Conservation (phyloP, 768 basidiomycete species). For the Lyophyllum semitale region DNA sequence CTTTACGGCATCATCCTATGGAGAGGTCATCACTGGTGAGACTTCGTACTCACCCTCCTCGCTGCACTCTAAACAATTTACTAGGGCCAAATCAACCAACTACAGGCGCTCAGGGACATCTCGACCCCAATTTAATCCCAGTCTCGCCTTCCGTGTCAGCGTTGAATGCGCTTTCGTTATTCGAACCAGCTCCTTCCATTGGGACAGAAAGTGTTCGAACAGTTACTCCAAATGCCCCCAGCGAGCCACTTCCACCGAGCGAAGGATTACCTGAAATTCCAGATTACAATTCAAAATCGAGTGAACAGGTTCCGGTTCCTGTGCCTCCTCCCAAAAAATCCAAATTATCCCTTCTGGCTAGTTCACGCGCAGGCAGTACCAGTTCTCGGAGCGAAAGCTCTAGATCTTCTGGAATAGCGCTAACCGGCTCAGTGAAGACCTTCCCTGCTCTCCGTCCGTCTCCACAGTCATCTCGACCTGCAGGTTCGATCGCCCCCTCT, state of each 20-base stretch:
- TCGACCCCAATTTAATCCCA: constrained; percentile 60
- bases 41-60: neutral
- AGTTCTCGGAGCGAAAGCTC: constrained; percentile 51
- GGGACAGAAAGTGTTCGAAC: constrained; percentile 39
- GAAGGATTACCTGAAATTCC: constrained; percentile 59
- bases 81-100: constrained; percentile 1
- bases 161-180: constrained; percentile 56
- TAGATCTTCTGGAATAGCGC: constrained; percentile 52
- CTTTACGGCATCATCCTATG: constrained; percentile 58
- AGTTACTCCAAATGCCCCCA: constrained; percentile 41
- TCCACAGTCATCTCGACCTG: constrained; percentile 48
- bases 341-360: constrained; percentile 70
- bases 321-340: constrained; percentile 48
- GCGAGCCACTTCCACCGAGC: constrained; percentile 43
- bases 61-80: neutral
- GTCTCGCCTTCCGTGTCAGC: constrained; percentile 73
- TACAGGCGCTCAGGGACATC: constrained; percentile 17
- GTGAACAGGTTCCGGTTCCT: constrained; percentile 9
- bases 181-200: constrained; percentile 59
- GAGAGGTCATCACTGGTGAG: constrained; percentile 57
- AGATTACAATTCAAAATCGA: constrained; percentile 51
- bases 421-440: constrained; percentile 67
- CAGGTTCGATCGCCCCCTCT: constrained; percentile 35
- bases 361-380: constrained; percentile 56
- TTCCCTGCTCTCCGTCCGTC: constrained; percentile 74